Evolutionary conservation across 495 filamentous ascomycete species (phyloP), one percentile per base, ranked within the genome.

Genomic region (Pseudotulostoma volvatum): DNA sequence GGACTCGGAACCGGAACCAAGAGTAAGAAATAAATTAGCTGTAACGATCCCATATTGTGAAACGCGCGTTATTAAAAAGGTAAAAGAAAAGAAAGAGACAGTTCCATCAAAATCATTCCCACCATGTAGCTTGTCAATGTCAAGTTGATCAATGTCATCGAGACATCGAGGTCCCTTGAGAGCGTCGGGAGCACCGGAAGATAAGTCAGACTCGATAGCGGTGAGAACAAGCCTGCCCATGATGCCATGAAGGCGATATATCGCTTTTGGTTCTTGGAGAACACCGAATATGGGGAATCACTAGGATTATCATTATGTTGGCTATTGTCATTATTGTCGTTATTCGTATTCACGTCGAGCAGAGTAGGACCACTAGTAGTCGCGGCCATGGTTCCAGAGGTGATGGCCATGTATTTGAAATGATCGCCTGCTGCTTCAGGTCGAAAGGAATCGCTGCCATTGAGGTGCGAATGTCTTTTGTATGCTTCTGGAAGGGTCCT

Each of bases 141-240:
- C 43, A 87, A 48, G 46, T 84, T 84, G 57, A 84, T 79, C 41
- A 77, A 56, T 2, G 57, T 61, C 31, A 66, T 56, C 0, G 75
- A 71, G 0, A 82, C 75, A 32, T 67, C 46, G 7, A 83, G 60
- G 36, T 81, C 70, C 2, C 42, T 38, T 0, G 77, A 58, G 7
- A 83, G 47, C n/a, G 70, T 52, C 37, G 70, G 73, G 30, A 87
- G 56, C 2, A 77, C 79, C 1, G 81, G 81, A 38, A 82, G 82
- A 52, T 85, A 85, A 31, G 82, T 83, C 46, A 76, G 77, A 15
- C 77, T 74, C 0, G 77, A 79, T 18, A 84, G 65, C 1, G 80
- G 79, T 0, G 76, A 81, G 51, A 82, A 71, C 46, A 83, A 78
- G 28, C 71, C 68, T 8, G 71, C 71, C 37, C 66, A 64, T 17